Conservation (phyloP, 106 monocot genomes). For the Allium fistulosum region DNA sequence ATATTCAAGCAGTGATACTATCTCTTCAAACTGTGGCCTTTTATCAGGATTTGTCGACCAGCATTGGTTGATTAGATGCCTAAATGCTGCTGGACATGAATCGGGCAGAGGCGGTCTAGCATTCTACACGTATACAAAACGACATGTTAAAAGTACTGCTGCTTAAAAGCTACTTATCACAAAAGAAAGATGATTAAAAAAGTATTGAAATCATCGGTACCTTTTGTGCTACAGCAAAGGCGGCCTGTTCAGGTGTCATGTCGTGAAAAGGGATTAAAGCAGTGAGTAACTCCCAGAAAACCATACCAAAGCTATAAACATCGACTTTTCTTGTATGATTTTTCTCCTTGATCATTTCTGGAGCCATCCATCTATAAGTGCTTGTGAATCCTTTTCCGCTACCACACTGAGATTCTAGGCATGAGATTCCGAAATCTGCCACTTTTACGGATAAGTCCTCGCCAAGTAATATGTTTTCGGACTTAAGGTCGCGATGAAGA, state of each 20-base stretch:
- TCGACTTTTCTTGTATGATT: conserved; percentile 86
- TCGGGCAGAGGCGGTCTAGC: conserved; percentile 67
- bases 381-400: conserved; percentile 65
- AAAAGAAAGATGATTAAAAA: background rate
- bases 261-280: conserved; percentile 76
- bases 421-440: conserved; percentile 98
- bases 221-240: conserved; percentile 86
- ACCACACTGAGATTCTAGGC: conserved; percentile 66
- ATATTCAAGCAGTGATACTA: conserved; percentile 56
- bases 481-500: conserved; percentile 86
- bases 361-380: conserved; percentile 98
- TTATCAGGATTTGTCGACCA: conserved; percentile 74
- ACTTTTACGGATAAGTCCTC: conserved; percentile 81
- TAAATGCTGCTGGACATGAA: conserved; percentile 58
- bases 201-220: conserved; percentile 19
- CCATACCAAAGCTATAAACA: conserved; percentile 93
- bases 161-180: background rate
- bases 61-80: conserved; percentile 60
- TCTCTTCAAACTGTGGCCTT: conserved; percentile 75
- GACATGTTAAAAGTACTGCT: too few species aligned
- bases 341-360: conserved; percentile 98
- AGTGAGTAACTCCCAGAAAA: conserved; percentile 86
- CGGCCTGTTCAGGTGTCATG: conserved; percentile 94
- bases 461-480: conserved; percentile 87
- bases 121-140: conserved; percentile 26